Evolutionary conservation across 441 rosid species (phyloP), one percentile per base, ranked within the genome.

Genomic region (Heliophila coronopifolia): DNA sequence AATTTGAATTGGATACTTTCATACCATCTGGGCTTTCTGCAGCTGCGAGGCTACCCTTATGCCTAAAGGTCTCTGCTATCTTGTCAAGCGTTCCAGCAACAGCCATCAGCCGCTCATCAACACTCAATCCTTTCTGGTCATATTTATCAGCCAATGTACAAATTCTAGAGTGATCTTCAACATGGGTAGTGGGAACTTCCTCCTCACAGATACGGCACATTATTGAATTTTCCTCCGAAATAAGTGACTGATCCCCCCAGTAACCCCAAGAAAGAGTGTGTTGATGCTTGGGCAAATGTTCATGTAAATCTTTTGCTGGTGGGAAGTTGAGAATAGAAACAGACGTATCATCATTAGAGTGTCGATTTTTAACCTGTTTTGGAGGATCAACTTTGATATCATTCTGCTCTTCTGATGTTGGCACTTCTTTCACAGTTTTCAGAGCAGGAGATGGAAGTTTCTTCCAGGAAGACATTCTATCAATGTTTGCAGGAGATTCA

Each of bases 191-290:
- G 34, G 82, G 84, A 67, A 92, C 95, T 69, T 85, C 95, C 79
- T 92, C 96, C 77, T 87, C 98, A 37, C 96, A 92, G 68, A 92
- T 92, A 48, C 98, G 91, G 54, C 98, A 92, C 57, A 92, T 88
- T 41, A 92, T 92, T 56, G 95, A 83, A 69, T 70, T 73, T 34
- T 81, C 98, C 38, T 85, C 96, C 12, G 78, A 59, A 59, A 68
- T 31, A 70, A 65, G 74, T 35, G 73, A 80, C 42, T 80, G 94
- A 41, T 84, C 92, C 36, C 84, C 89, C 96, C 96, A 85, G 56
- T 80, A 59, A 77, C 98, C 95, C 96, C 95, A 92, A 63, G 95
- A 88, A 63, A 49, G 50, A 69, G 79, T 85, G 65, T 78, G 91
- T 57, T 71, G 88, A 69, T 85, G 95, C 84, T 80, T 92, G 38